phyloP scores from a whole-genome alignment of 352 stramenopile genomes.

The Globisporangium viniferum region DNA sequence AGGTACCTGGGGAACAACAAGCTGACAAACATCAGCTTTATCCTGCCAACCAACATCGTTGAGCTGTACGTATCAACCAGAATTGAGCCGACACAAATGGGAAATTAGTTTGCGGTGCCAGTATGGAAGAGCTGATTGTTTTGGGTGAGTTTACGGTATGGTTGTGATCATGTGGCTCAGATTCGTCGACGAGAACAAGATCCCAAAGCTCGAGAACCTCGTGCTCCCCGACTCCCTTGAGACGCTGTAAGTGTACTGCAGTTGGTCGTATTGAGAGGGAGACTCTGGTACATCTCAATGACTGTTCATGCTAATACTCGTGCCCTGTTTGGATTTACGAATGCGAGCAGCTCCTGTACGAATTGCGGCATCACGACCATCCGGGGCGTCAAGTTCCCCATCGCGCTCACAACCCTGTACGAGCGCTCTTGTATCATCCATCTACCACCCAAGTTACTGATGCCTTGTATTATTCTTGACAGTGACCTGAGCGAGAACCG shows the following conservation, averaged over 20 bases:
- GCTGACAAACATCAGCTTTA: constrained; percentile 3
- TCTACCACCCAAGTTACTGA: neutral
- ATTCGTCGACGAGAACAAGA: constrained; percentile 35
- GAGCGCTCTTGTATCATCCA: neutral
- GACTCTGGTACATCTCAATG: too few species aligned
- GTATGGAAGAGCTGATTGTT: neutral
- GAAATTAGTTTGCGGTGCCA: neutral
- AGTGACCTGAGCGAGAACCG: constrained; percentile 8
- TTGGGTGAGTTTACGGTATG: neutral
- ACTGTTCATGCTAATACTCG: neutral
- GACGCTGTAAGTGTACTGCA: constrained; percentile 20
- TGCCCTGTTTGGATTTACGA: neutral
- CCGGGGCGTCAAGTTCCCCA: constrained; percentile 25
- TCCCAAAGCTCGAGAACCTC: constrained; percentile 32
- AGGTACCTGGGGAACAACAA: constrained; percentile 1
- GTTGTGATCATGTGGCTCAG: neutral
- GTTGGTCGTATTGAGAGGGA: neutral
- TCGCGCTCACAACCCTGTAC: constrained; percentile 38
- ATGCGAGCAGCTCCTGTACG: constrained; percentile 14
- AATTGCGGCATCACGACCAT: constrained; percentile 20
- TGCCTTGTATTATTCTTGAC: neutral
- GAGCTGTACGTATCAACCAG: neutral
- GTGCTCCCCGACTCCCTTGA: constrained; percentile 41
- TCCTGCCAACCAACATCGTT: neutral
- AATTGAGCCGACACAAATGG: neutral